Conservation (phyloP, 2,329 filamentous ascomycete genomes). For the Penicillium sp. region DNA sequence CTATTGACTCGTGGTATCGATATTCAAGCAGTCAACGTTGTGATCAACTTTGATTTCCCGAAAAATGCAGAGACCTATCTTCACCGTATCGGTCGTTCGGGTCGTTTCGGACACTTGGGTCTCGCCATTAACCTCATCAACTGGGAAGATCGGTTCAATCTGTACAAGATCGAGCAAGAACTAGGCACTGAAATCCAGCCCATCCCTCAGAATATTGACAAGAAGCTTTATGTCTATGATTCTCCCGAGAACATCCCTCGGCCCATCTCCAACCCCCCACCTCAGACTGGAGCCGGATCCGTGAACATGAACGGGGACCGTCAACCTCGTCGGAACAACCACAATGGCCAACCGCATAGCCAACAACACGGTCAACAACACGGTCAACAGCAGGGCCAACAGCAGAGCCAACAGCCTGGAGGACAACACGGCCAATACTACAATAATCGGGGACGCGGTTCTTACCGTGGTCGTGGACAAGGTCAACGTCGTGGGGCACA, state of each 20-base stretch:
- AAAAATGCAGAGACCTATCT: slow-evolving; percentile 99
- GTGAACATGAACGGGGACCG: slow-evolving; percentile 30
- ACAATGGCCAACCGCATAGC: slow-evolving; percentile 22
- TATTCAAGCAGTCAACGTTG: slow-evolving; percentile 98
- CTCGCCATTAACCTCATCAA: slow-evolving; percentile 98
- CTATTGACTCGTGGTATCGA: slow-evolving; percentile 97
- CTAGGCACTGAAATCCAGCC: slow-evolving; percentile 95
- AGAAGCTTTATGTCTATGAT: slow-evolving; percentile 97
- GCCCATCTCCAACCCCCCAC: slow-evolving; percentile 62
- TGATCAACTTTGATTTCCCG: slow-evolving; percentile 99
- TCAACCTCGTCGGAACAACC: slow-evolving; percentile 34
- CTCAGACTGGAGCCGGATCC: slow-evolving; percentile 21
- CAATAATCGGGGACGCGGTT: slow-evolving; percentile 40
- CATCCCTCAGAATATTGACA: slow-evolving; percentile 93
- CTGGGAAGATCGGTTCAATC: slow-evolving; percentile 98
- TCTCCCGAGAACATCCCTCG: slow-evolving; percentile 92
- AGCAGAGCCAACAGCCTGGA: slow-evolving; percentile 10
- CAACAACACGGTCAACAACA: slow-evolving; percentile 20
- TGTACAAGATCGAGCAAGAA: slow-evolving; percentile 98
- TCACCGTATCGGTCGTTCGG: slow-evolving; percentile 95
- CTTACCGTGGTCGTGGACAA: slow-evolving; percentile 46
- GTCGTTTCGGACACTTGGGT: slow-evolving; percentile 94
- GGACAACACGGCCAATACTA: slow-evolving; percentile 34
- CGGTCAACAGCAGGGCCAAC: slow-evolving; percentile 37
- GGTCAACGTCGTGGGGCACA: slow-evolving; percentile 41